Base-by-base conservation (phyloP, 2,329 filamentous ascomycete species). In the Hypoxylon sp. region DNA sequence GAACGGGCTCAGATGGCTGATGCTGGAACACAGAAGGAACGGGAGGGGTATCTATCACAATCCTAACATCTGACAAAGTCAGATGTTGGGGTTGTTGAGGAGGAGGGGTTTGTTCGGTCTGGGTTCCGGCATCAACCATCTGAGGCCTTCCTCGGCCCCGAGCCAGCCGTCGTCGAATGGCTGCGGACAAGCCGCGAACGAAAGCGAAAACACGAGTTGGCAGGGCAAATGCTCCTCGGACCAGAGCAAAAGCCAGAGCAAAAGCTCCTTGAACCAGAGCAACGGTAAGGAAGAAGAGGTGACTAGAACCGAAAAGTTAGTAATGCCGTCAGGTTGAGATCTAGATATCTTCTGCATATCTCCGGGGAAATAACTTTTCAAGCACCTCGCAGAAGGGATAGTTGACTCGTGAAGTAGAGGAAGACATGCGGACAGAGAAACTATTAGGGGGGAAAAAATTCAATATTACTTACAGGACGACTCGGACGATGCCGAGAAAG, bases 91-190 rank as follows among this genome's bases (percentile, higher is more conserved):
- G 12, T 5, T 34, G 12, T 4, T 41, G 6, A 2, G 30, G 9
- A 23, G 30, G n/a, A n/a, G n/a, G n/a, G n/a, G n/a, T n/a, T n/a
- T n/a, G n/a, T n/a, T 47, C 62, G 11, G 23, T 56, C 37, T 65
- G 62, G 6, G 62, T 61, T 11, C 43, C 14, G 23, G 16, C 23
- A 16, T 61, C 45, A 14, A 61, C 37, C 39, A 46, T 37, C 23
- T 27, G 37, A 6, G 51, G 39, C 32, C 37, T 60, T 14, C 30
- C 6, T 14, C 46, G 11, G 14, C 46, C n/a, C 3, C n/a, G 8
- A 16, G 16, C n/a, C 29, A 32, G n/a, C 46, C 46, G 11, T 16
- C 25, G 2, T 50, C 46, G 27, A n/a, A 50, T 12, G 11, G 27
- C 14, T 3, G n/a, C 6, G 25, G n/a, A 19, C n/a, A n/a, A 6